phyloP scores from a whole-genome alignment of 331 rosid species.

The Rosa hybrid region DNA sequence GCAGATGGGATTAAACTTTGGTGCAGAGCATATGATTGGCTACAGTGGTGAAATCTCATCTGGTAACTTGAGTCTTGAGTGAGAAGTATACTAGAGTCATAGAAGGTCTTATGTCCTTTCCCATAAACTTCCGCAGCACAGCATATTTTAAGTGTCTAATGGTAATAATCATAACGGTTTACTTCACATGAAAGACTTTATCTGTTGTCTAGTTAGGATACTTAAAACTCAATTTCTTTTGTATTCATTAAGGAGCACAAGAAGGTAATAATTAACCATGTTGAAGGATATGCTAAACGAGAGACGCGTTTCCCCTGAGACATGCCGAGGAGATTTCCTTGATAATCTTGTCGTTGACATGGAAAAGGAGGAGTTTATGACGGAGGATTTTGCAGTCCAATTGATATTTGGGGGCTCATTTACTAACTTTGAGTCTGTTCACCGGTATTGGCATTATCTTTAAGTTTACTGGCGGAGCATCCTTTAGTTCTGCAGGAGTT shows the following conservation, averaged over 20 bases:
- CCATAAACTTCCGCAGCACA: constrained; percentile 38
- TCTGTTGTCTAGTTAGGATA: neutral
- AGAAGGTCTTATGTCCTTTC: constrained; percentile 28
- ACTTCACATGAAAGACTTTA: neutral
- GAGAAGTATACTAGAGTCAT: constrained; percentile 3
- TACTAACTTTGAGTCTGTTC: constrained; percentile 28
- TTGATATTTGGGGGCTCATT: neutral
- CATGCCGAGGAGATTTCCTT: constrained; percentile 21
- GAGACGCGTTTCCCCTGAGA: constrained; percentile 5
- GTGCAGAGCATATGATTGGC: constrained; percentile 17
- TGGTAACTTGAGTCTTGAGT: neutral
- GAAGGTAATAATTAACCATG: constrained; percentile 1
- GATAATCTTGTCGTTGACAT: constrained; percentile 25
- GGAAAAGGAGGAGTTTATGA: neutral
- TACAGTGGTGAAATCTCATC: constrained; percentile 26
- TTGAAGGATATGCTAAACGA: constrained; percentile 27
- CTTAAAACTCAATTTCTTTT: neutral
- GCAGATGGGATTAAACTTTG: constrained; percentile 26
- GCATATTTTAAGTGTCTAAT: constrained; percentile 20
- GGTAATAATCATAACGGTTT: constrained; percentile 3
- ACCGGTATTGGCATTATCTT: constrained; percentile 15
- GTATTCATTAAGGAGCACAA: constrained; percentile 15
- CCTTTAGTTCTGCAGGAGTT: constrained; percentile 29
- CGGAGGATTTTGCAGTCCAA: constrained; percentile 19
- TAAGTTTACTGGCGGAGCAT: constrained; percentile 32